Conservation (phyloP, 148 eudicot species). For the Fallopia convolvulus region DNA sequence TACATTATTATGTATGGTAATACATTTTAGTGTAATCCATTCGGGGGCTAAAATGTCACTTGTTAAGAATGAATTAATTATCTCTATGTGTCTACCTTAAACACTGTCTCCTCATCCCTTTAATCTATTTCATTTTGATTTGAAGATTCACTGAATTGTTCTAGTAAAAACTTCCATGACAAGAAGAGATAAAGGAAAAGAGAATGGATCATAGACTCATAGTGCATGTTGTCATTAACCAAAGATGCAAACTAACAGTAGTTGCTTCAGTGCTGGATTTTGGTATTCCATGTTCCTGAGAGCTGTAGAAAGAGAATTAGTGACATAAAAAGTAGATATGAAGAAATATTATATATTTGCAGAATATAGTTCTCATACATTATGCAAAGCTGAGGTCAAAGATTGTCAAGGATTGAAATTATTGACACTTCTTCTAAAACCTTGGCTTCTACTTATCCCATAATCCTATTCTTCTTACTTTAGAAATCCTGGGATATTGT, state of each 20-base stretch:
- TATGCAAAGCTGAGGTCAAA: neutral
- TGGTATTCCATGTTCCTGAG: neutral
- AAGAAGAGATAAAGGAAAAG: neutral
- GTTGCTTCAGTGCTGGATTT: neutral
- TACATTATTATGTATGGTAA: too few species aligned
- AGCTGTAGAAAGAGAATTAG: too few species aligned
- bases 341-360: neutral
- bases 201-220: neutral
- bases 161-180: neutral
- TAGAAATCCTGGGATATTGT: neutral
- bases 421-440: neutral
- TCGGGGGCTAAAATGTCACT: neutral
- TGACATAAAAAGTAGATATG: neutral
- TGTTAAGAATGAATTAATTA: neutral
- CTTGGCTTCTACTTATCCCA: neutral
- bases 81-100: neutral
- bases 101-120: neutral
- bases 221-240: neutral
- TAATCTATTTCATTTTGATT: neutral
- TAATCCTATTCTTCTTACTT: neutral
- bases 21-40: too few species aligned
- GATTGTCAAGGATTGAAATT: neutral
- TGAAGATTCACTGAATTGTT: neutral
- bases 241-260: neutral
- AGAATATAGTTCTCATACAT: neutral